These are phyloP conservation scores for Aspergillus ostianus DNA, from an alignment of 495 filamentous ascomycete genomes.

Conservation along the genomic window DNA sequence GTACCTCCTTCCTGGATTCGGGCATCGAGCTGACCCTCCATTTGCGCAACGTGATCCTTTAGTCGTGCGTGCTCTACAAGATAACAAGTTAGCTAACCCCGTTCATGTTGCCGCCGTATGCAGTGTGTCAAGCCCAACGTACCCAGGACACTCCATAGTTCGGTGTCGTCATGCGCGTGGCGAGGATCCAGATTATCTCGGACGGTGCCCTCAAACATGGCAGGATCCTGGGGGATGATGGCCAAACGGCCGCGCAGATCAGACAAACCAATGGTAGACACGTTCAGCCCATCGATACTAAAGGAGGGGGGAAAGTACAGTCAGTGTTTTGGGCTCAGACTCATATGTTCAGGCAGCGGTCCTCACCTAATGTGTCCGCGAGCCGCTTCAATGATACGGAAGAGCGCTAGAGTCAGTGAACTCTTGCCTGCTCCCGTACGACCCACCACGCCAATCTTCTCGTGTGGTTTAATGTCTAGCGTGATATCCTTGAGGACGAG, in stretches of 20 bases:
- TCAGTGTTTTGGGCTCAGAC: slow-evolving; percentile 1
- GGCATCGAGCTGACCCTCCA: slow-evolving; percentile 89
- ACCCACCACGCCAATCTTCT: slow-evolving; percentile 98
- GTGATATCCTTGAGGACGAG: slow-evolving; percentile 90
- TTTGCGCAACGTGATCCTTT: slow-evolving; percentile 83
- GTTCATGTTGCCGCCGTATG: slow-evolving; percentile 1
- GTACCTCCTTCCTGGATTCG: slow-evolving; percentile 90
- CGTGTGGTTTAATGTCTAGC: slow-evolving; percentile 86
- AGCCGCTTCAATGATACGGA: slow-evolving; percentile 89
- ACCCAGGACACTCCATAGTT: slow-evolving; percentile 96
- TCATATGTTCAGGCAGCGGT: slow-evolving; percentile 7
- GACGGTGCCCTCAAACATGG: slow-evolving; percentile 93
- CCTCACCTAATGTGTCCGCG: slow-evolving; percentile 68
- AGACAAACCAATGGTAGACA: slow-evolving; percentile 82
- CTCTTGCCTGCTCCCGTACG: slow-evolving; percentile 97
- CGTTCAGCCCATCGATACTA: slow-evolving; percentile 82
- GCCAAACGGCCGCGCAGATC: slow-evolving; percentile 88
- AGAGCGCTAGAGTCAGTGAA: slow-evolving; percentile 87
- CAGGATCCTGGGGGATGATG: slow-evolving; percentile 98
- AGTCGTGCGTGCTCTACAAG: slow-evolving; percentile 82
- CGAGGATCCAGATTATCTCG: slow-evolving; percentile 96
- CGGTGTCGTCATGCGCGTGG: slow-evolving; percentile 93
- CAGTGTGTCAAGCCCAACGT: slow-evolving; percentile 36
- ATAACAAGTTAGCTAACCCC: slow-evolving; percentile 19
- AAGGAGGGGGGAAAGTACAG: slow-evolving; percentile 23